Conservation (phyloP, 192 early-diverging fungal genomes). For the Dissophora globulifera region DNA sequence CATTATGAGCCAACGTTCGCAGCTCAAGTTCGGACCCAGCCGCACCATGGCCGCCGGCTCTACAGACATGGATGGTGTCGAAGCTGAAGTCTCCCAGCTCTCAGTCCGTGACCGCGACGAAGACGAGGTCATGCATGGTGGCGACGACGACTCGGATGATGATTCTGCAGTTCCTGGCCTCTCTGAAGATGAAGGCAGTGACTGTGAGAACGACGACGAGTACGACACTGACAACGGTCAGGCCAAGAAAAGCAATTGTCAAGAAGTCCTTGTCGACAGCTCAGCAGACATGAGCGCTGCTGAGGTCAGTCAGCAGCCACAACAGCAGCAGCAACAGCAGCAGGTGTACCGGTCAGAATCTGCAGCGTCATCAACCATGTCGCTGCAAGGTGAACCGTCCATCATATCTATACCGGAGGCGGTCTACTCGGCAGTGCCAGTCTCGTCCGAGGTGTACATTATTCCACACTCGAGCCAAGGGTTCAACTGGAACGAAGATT, state of each 20-base stretch:
- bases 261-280: not conserved
- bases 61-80: slow-evolving; percentile 30
- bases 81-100: slow-evolving; percentile 13
- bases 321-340: too few relatives aligned
- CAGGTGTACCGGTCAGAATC: not conserved
- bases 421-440: slow-evolving; percentile 36
- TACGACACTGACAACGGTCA: too few relatives aligned
- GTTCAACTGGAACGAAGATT: slow-evolving; percentile 46
- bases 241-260: too few relatives aligned
- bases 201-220: too few relatives aligned
- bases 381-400: slow-evolving; percentile 14
- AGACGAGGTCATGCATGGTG: not conserved
- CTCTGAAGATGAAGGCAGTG: too few relatives aligned
- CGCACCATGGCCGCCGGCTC: not conserved
- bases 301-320: too few relatives aligned
- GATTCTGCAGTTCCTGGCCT: not conserved
- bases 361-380: slow-evolving; percentile 4
- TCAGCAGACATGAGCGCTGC: not conserved
- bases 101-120: not conserved
- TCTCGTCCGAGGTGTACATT: slow-evolving; percentile 38
- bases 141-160: not conserved
- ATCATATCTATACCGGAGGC: slow-evolving; percentile 26
- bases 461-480: slow-evolving; percentile 45
- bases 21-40: not conserved
- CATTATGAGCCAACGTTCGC: not conserved